Conservation (phyloP, 306 rosid species). For the Hippophae gyantsensis region DNA sequence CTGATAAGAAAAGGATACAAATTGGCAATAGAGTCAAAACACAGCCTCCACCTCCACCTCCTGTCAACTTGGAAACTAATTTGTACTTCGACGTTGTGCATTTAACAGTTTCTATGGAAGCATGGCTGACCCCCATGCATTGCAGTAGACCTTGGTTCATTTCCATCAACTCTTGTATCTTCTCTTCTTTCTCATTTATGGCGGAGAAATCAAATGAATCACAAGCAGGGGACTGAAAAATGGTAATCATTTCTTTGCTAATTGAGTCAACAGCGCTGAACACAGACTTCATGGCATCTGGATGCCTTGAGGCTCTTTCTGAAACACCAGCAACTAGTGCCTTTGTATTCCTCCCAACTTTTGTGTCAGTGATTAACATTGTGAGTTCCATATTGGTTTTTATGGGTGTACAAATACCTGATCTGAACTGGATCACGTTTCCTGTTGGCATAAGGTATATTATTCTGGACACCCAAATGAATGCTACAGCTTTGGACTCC, state of each 20-base stretch:
- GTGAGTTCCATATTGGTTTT: slow-evolving; percentile 52
- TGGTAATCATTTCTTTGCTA: slow-evolving; percentile 59
- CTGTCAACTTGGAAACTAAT: slow-evolving; percentile 83
- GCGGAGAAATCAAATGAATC: slow-evolving; percentile 48
- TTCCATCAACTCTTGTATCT: slow-evolving; percentile 78
- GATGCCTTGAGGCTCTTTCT: slow-evolving; percentile 73
- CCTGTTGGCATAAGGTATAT: slow-evolving; percentile 45
- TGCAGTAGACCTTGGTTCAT: slow-evolving; percentile 98
- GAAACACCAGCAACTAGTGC: slow-evolving; percentile 93
- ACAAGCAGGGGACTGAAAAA: slow-evolving; percentile 52
- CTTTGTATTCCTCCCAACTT: slow-evolving; percentile 89
- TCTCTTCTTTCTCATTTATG: slow-evolving; percentile 63
- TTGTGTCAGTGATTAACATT: slow-evolving; percentile 96
- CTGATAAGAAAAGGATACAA: slow-evolving; percentile 53
- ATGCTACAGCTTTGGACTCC: neutral
- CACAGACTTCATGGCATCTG: slow-evolving; percentile 69
- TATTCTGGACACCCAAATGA: slow-evolving; percentile 16
- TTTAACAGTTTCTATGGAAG: slow-evolving; percentile 78
- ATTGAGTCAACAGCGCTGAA: slow-evolving; percentile 78
- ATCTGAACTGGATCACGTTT: slow-evolving; percentile 76
- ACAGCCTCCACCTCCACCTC: slow-evolving; percentile 99
- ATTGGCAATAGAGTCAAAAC: slow-evolving; percentile 87
- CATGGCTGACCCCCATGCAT: slow-evolving; percentile 88
- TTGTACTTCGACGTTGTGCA: slow-evolving; percentile 75
- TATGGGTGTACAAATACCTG: slow-evolving; percentile 53